Evolutionary conservation across 495 filamentous ascomycete genomes (phyloP).

Genomic region (Venustampulla echinocandica): DNA sequence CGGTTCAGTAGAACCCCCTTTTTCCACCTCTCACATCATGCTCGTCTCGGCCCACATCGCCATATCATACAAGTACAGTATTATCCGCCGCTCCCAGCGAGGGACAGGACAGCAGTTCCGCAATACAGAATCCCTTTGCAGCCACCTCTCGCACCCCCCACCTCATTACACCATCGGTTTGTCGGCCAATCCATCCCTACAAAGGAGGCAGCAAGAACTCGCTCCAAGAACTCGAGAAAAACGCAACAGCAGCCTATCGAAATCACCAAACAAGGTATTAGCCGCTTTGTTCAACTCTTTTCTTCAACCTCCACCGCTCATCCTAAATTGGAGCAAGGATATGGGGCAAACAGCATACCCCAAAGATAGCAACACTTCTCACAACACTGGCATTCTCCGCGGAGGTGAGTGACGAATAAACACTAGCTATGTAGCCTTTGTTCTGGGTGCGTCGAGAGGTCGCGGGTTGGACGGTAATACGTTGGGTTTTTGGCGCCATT

Average conservation of each 20-base stretch:
- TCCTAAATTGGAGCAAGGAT: no score
- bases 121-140: background rate
- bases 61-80: background rate
- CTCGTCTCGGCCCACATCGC: no score
- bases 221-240: slow-evolving; percentile 65
- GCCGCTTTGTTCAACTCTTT: background rate
- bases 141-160: background rate
- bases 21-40: no score
- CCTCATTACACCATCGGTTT: background rate
- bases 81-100: background rate
- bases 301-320: no score
- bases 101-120: background rate
- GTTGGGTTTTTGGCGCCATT: slow-evolving; percentile 29
- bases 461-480: slow-evolving; percentile 29
- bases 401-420: slow-evolving; percentile 57
- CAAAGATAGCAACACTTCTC: slow-evolving; percentile 62
- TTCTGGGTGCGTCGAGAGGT: slow-evolving; percentile 25
- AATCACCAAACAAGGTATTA: slow-evolving; percentile 19
- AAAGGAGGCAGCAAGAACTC: slow-evolving; percentile 67
- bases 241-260: slow-evolving; percentile 66
- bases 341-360: slow-evolving; percentile 43
- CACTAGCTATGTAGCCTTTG: slow-evolving; percentile 39
- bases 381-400: slow-evolving; percentile 71
- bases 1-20: no score
- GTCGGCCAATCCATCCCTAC: background rate